Percentiles rank a stretch among this genome's conserved stretches.
Evolutionary conservation across 1,139 yeast species (phyloP).

Genomic region (Insectozyma bohioensis): DNA sequence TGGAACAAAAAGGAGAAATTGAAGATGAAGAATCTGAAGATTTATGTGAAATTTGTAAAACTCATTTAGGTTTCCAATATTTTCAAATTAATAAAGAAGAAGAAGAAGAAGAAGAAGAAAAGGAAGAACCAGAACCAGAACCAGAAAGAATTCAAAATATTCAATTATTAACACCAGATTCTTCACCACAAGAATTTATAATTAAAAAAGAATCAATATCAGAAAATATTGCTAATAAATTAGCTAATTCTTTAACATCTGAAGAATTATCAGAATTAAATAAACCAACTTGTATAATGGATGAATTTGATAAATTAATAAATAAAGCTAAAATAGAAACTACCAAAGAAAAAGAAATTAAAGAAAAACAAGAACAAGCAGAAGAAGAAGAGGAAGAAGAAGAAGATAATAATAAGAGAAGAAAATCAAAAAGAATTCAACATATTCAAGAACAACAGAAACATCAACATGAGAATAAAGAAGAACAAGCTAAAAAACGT

Average conservation of each 20-base stretch:
- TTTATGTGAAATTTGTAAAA: constrained; percentile 41
- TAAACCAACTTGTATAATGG: constrained; percentile 16
- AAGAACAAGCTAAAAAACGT: neutral
- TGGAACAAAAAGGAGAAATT: constrained; percentile 15
- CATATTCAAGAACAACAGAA: constrained; percentile 2
- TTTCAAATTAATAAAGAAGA: constrained; percentile 30
- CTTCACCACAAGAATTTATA: constrained; percentile 11
- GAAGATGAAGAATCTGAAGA: constrained; percentile 27
- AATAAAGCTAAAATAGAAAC: constrained; percentile 17
- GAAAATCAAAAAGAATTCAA: constrained; percentile 11
- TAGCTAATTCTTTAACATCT: constrained; percentile 11
- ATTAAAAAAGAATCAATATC: constrained; percentile 1
- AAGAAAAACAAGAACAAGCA: constrained; percentile 2
- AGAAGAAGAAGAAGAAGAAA: constrained; percentile 1
- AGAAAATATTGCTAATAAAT: neutral
- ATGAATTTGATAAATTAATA: constrained; percentile 18
- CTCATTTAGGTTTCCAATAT: constrained; percentile 39
- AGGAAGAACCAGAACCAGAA: neutral
- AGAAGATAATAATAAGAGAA: constrained; percentile 1
- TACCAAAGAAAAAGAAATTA: no score
- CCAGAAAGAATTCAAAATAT: neutral
- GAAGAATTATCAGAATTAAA: constrained; percentile 6
- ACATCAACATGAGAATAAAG: constrained; percentile 1
- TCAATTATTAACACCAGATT: constrained; percentile 11
- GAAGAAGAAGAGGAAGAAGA: constrained; percentile 4